Evolutionary conservation across 371 early-diverging fungal species (phyloP), one percentile per base, ranked within the genome.

Genomic region (Smittium culicis): DNA sequence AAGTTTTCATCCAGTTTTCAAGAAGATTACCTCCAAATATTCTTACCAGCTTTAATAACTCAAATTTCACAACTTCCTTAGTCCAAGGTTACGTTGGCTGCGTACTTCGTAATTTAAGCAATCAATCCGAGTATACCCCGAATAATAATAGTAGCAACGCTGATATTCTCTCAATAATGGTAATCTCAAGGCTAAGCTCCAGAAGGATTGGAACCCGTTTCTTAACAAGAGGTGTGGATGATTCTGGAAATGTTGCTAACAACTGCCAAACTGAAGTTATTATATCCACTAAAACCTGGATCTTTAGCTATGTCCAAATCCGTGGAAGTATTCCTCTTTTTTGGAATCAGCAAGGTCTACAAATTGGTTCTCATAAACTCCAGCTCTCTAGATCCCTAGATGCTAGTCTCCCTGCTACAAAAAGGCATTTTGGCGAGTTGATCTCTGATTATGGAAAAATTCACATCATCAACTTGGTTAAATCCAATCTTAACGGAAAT

Each of bases 281-380:
- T 1, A 67, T 70, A 59, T 34, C 56, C 24, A 66, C 71, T 0
- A 58, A 58, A 3, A 35, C n/a, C 30, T 31, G 27, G 20, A 54
- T 61, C 17, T 67, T 74, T 35, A 66, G 75, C 1, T 71, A 69
- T 61, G 72, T 75, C 31, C 73, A 71, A 57, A 59, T 72, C 8
- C 83, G 99, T 61, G 99, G 99, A 63, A 92, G 93, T 68, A 92
- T 98, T 16, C 93, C 95, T 70, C 88, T 92, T 29, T 98, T 97
- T 69, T 98, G 97, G 97, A 92, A 93, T 33, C 96, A 96, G 60
- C 85, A 85, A 33, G 93, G 95, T 0, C 69, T 92, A 29, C 93
- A 93, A 71, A 72, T 94, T 17, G 83, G 88, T 33, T 82, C 85
- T 29, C 92, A 90, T 67, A 87, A 87, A 67, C 82, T 93, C 25